These are phyloP conservation scores for Fusarium setosum DNA, from an alignment of 2,329 filamentous ascomycete genomes.

Conservation along the genomic window DNA sequence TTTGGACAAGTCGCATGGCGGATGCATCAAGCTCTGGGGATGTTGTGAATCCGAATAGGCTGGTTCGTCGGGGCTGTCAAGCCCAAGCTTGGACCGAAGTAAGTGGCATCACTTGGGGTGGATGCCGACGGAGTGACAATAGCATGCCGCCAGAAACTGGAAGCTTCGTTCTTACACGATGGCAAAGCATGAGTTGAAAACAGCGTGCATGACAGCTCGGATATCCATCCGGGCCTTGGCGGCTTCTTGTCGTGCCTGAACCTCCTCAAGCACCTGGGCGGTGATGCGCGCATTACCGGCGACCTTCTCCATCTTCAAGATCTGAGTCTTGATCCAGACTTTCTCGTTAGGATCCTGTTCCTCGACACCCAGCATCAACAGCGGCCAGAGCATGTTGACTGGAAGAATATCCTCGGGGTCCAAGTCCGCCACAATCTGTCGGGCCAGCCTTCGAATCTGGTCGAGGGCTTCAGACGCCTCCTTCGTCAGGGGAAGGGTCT, in stretches of 20 bases:
- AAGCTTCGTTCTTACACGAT: slow-evolving; percentile 52
- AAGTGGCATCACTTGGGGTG: background rate
- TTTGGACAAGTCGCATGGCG: slow-evolving; percentile 15
- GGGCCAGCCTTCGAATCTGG: slow-evolving; percentile 60
- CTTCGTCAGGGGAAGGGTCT: slow-evolving; percentile 62
- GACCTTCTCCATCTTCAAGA: slow-evolving; percentile 59
- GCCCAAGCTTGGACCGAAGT: background rate
- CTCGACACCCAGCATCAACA: slow-evolving; percentile 66
- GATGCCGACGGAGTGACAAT: background rate
- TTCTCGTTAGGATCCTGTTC: slow-evolving; percentile 61
- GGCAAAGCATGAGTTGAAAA: slow-evolving; percentile 64
- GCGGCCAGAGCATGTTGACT: slow-evolving; percentile 67
- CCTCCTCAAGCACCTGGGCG: slow-evolving; percentile 58
- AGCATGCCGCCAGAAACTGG: background rate
- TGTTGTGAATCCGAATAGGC: slow-evolving; percentile 3
- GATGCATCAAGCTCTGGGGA: background rate
- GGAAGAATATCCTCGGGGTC: slow-evolving; percentile 59
- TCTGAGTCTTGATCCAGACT: slow-evolving; percentile 62
- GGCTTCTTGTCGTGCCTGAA: slow-evolving; percentile 56
- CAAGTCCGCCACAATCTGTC: slow-evolving; percentile 54
- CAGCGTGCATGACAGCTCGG: slow-evolving; percentile 57
- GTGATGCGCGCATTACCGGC: slow-evolving; percentile 58
- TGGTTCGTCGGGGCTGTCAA: background rate
- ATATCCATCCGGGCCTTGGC: slow-evolving; percentile 56
- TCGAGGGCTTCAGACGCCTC: slow-evolving; percentile 59